phyloP scores from a whole-genome alignment of 148 eudicot genomes.

The Silene latifolia region DNA sequence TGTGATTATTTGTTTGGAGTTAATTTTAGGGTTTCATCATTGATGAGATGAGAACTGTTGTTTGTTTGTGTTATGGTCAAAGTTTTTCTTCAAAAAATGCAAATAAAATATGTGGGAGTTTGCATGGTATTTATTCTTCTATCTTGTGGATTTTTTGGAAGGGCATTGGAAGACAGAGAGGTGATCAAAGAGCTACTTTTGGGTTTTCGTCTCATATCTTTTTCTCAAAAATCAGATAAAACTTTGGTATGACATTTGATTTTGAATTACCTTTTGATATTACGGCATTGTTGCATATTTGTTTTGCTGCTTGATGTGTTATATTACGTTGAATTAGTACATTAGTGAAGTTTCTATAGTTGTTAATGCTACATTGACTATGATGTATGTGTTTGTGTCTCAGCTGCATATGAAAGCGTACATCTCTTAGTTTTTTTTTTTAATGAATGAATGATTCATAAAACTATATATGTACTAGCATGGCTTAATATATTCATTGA shows the following conservation, averaged over 20 bases:
- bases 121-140: constrained; percentile 42
- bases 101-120: constrained; percentile 33
- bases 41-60: constrained; percentile 45
- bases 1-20: constrained; percentile 2
- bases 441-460: neutral
- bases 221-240: constrained; percentile 37
- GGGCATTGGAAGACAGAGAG: constrained; percentile 35
- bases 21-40: constrained; percentile 25
- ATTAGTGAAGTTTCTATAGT: constrained; percentile 13
- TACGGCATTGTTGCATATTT: neutral
- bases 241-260: constrained; percentile 46
- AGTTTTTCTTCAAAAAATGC: constrained; percentile 39
- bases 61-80: constrained; percentile 38
- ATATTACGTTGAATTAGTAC: neutral
- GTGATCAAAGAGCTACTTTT: constrained; percentile 32
- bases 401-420: neutral
- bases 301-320: neutral
- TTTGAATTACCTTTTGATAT: neutral
- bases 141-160: constrained; percentile 35
- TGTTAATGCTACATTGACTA: constrained; percentile 1
- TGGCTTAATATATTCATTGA: neutral
- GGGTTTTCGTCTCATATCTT: constrained; percentile 34
- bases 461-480: neutral
- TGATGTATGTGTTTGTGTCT: neutral
- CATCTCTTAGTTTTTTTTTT: neutral